These are phyloP conservation scores for Penstemon newberryi DNA, from an alignment of 257 asterid species.

Conservation along the genomic window DNA sequence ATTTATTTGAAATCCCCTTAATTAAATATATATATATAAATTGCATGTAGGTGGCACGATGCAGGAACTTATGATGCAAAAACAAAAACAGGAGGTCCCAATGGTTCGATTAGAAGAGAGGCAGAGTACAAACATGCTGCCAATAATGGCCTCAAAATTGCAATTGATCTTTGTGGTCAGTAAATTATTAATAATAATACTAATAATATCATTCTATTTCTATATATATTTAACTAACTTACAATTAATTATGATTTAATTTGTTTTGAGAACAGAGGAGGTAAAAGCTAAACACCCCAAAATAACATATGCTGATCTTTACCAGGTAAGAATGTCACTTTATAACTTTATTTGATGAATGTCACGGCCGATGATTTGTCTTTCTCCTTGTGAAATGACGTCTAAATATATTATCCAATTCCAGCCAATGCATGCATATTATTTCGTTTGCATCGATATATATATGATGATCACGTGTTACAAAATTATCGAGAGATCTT, in stretches of 20 bases:
- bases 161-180: constrained; percentile 77
- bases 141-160: constrained; percentile 65
- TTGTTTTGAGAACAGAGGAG: constrained; percentile 54
- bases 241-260: constrained; percentile 18
- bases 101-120: constrained; percentile 80
- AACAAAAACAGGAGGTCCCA: constrained; percentile 82
- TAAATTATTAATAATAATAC: neutral
- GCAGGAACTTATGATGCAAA: constrained; percentile 89
- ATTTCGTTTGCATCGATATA: neutral
- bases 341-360: neutral
- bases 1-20: too few relatives aligned
- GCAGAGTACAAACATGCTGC: constrained; percentile 60
- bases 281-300: constrained; percentile 71
- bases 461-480: neutral
- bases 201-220: too few relatives aligned
- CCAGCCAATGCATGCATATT: too few relatives aligned
- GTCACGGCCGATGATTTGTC: too few relatives aligned
- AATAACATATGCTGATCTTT: constrained; percentile 83
- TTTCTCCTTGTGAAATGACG: too few relatives aligned
- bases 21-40: neutral
- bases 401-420: too few relatives aligned
- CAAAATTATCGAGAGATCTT: too few relatives aligned
- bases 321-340: constrained; percentile 56
- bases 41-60: constrained; percentile 80
- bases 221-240: neutral